A percentile compares a stretch with the other conserved stretches of the same genome.
These are phyloP conservation scores for Mycocentrospora acerina DNA, from an alignment of 2,329 filamentous ascomycete species.

Conservation along the genomic window DNA sequence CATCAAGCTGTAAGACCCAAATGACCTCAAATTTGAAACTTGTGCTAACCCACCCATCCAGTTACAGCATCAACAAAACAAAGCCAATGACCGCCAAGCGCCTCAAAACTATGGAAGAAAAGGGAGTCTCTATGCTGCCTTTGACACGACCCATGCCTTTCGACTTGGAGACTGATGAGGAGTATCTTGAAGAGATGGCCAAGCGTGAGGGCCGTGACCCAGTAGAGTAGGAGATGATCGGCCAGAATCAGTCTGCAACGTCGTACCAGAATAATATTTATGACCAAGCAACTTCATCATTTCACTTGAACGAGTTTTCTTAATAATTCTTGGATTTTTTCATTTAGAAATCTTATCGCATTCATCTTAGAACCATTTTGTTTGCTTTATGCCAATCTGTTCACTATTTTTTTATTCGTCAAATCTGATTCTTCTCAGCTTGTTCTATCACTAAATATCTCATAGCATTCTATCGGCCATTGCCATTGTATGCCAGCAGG, in stretches of 20 bases:
- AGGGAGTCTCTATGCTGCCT: conserved; percentile 51
- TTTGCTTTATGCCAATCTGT: too few species aligned
- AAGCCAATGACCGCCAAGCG: conserved; percentile 52
- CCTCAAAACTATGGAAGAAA: conserved; percentile 55
- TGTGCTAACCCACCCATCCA: conserved; percentile 4
- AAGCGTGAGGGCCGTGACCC: conserved; percentile 46
- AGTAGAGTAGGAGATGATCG: conserved; percentile 34
- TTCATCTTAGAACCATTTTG: too few species aligned
- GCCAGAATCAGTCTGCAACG: too few species aligned
- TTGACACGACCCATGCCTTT: conserved; percentile 58
- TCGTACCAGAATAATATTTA: too few species aligned
- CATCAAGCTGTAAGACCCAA: conserved; percentile 37
- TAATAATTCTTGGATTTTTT: too few species aligned
- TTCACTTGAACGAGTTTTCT: too few species aligned
- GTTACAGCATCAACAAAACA: conserved; percentile 64
- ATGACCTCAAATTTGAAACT: not conserved
- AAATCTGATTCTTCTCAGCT: too few species aligned
- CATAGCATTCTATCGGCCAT: conserved; percentile 8
- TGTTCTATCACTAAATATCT: too few species aligned
- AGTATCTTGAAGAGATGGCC: conserved; percentile 50
- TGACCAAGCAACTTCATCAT: too few species aligned
- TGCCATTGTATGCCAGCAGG: conserved; percentile 33
- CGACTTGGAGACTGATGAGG: conserved; percentile 52
- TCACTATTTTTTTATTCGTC: too few species aligned
- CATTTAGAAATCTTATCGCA: too few species aligned